Evolutionary conservation across 208 protist genomes (phyloP), one percentile per base, ranked within the genome.

Genomic region (Trypanosoma vivax): DNA sequence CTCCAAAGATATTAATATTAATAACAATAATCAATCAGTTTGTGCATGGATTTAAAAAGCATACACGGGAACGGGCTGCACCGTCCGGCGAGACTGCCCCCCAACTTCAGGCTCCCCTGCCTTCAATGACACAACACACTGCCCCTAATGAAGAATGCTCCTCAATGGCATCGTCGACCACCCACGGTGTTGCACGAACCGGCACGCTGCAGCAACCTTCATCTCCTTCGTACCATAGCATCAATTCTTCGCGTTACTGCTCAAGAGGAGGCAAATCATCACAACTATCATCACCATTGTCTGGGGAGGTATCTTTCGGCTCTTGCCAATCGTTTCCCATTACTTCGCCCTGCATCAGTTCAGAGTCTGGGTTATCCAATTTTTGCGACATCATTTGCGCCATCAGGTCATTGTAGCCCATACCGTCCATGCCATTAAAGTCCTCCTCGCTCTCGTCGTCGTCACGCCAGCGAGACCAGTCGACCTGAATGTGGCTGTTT

Each of bases 401-500:
- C 60, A 67, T 67, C 19, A 67, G 50, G 33, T 72, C 58, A 7
- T 48, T 55, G 35, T 67, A 68, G 29, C 50, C 50, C 38, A 69
- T 38, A 31, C 54, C 67, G 28, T n/a, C n/a, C n/a, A 73, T 38
- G 34, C 66, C 52, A 19, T 31, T 63, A n/a, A 64, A 55, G 24
- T 29, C 69, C 5, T 62, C 70, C 10, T 69, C 70, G 14, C 79
- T 75, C 14, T 79, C 76, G 21, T 92, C 82, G 19, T 75, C 78
- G 50, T 95, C 84, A 47, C 74, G 74, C 85, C 88, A 95, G 23
- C 69, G 71, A 0, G 65, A 50, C 85, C 88, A 95, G 71, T 95
- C 88, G 14, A 95, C 79, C 30, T 75, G 66, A 58, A 95, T 90
- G 55, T 79, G 66, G 25, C 33, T 34, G 47, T 84, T 63, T 37